phyloP scores from a whole-genome alignment of 495 filamentous ascomycete species.

The Penicillium chermesinum region DNA sequence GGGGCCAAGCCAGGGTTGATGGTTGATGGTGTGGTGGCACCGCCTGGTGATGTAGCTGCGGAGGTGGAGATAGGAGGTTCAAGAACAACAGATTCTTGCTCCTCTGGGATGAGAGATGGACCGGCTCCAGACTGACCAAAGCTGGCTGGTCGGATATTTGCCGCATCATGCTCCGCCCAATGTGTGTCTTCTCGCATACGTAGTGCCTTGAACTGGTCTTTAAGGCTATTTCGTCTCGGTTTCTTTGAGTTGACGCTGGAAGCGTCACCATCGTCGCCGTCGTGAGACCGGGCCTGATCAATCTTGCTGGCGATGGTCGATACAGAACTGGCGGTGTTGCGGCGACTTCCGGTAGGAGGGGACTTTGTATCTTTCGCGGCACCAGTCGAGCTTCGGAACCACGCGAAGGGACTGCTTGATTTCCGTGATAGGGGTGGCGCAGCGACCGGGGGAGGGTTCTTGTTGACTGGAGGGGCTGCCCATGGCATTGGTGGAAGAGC shows the following conservation, averaged over 20 bases:
- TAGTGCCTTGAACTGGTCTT: slow-evolving; percentile 81
- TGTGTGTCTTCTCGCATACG: slow-evolving; percentile 74
- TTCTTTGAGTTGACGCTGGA: slow-evolving; percentile 39
- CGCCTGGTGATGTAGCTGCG: slow-evolving; percentile 45
- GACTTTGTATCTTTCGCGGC: slow-evolving; percentile 53
- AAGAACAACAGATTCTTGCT: slow-evolving; percentile 41
- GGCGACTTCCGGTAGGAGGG: slow-evolving; percentile 45
- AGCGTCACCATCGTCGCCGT: slow-evolving; percentile 51
- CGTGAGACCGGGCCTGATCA: slow-evolving; percentile 66
- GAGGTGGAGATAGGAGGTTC: slow-evolving; percentile 26
- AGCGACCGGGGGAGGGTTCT: slow-evolving; percentile 36
- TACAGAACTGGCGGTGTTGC: slow-evolving; percentile 72
- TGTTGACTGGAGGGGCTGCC: slow-evolving; percentile 38
- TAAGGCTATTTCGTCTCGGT: slow-evolving; percentile 62
- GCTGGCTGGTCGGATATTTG: slow-evolving; percentile 38
- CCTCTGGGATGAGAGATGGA: slow-evolving; percentile 50
- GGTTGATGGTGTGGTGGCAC: slow-evolving; percentile 35
- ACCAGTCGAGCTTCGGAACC: slow-evolving; percentile 64
- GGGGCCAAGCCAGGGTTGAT: slow-evolving; percentile 64
- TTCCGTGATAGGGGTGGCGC: slow-evolving; percentile 54
- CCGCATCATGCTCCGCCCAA: slow-evolving; percentile 40
- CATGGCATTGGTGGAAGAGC: slow-evolving; percentile 50
- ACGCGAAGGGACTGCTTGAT: slow-evolving; percentile 74
- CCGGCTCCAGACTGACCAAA: slow-evolving; percentile 49
- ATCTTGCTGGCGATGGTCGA: slow-evolving; percentile 69